phyloP scores from a whole-genome alignment of 495 filamentous ascomycete genomes.

The Aspergillus funiculosus region DNA sequence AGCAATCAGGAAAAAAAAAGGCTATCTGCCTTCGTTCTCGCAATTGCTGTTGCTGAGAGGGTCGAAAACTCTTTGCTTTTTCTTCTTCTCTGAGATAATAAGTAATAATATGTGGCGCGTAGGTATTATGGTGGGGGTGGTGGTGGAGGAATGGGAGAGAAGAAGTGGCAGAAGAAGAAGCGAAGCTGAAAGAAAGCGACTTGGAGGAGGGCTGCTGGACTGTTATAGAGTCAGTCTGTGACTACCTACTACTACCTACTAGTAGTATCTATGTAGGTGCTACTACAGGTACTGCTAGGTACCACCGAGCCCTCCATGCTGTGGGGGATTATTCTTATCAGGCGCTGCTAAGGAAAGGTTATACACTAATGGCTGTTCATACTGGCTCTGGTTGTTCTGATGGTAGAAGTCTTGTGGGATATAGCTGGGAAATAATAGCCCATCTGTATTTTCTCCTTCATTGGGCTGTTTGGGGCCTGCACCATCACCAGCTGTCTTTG shows the following conservation, averaged over 20 bases:
- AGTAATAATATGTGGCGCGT: no score
- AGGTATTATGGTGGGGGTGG: neutral
- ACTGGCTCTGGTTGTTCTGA: no score
- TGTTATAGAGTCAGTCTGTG: no score
- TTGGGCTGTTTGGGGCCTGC: neutral
- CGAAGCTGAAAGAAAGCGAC: constrained; percentile 1
- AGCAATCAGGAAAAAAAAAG: neutral
- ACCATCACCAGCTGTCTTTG: neutral
- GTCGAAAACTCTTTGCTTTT: neutral
- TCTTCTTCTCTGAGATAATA: constrained; percentile 1
- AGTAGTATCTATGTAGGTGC: no score
- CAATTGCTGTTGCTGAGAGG: neutral
- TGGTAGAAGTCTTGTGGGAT: neutral
- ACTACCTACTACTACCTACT: no score
- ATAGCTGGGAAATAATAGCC: neutral
- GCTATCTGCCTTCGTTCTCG: constrained; percentile 5
- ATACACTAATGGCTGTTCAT: no score
- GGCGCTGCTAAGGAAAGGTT: no score
- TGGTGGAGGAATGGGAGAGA: neutral
- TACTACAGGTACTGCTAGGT: no score
- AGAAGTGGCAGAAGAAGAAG: neutral
- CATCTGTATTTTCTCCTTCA: constrained; percentile 1
- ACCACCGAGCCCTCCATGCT: no score
- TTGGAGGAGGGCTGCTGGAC: neutral
- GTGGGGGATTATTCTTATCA: no score